Base-by-base conservation (phyloP, 2,329 filamentous ascomycete genomes). In the Cytospora paraplurivora region DNA sequence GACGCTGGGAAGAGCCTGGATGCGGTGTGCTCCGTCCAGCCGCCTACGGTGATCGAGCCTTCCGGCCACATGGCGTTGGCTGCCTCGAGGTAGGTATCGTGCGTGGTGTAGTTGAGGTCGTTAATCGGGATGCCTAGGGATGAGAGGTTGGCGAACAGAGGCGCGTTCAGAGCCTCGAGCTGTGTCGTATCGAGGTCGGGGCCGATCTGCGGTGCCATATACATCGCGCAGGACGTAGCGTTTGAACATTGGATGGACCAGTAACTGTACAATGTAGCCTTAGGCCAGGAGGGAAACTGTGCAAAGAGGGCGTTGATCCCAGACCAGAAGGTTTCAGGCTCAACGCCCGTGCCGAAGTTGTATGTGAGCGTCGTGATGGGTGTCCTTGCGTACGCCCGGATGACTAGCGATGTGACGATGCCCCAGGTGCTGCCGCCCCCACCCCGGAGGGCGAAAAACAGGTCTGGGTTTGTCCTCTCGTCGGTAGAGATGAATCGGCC, bases 391-490 rank as follows among this genome's bases (percentile, higher is more conserved):
- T 71, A 69, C 1, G 68, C 70, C 44, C 59, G 62, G 52, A 72
- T 58, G 7, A 67, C 52, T 8, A 72, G 63, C 19, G 69, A 76
- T 8, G 71, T 74, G 17, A 78, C 76, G 1, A 78, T 70, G 15
- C 76, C 76, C 63, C 72, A 78, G 1, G 76, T 78, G 62, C 73
- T 73, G 15, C 74, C 74, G 33, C 79, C 80, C 12, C 77, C 81
- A 27, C 81, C 81, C 15, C 78, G 72, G 35, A 84, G 72, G 4
- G 81, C 81, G 76, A 79, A 83, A 71, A 79, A 84, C 3, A 85
- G 72, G 51, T 84, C 81, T 1, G 73, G 56, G 62, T 84, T 75
- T 34, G 73, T 67, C 13, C 71, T 73, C 38, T 71, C 69, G 54
- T 73, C 78, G 41, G 76, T 79, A 49, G 79, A 77, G 4, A 82